phyloP scores from a whole-genome alignment of 768 basidiomycete genomes.

The Sporobolomyces phaffii region DNA sequence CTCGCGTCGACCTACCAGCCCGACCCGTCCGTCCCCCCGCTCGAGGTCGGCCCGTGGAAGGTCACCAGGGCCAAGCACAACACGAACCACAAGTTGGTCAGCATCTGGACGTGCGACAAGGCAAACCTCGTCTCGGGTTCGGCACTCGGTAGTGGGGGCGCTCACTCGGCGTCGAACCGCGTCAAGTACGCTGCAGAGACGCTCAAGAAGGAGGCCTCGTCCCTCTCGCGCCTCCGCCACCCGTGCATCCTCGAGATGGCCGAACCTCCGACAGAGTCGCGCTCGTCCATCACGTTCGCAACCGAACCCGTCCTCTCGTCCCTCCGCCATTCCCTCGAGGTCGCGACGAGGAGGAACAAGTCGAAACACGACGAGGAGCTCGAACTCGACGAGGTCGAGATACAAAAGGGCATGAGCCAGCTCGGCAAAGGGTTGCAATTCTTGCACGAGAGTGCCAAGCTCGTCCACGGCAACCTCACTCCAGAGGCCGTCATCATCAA shows the following conservation, averaged over 20 bases:
- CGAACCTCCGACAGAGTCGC: conserved; percentile 89
- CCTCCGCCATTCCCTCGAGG: conserved; percentile 67
- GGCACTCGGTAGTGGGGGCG: conserved; percentile 32
- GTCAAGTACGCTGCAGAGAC: conserved; percentile 74
- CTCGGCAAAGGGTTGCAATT: conserved; percentile 57
- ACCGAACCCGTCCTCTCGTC: conserved; percentile 84
- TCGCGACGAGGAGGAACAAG: conserved; percentile 47
- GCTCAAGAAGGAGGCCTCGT: conserved; percentile 83
- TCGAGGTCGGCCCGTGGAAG: conserved; percentile 66
- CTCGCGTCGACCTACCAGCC: conserved; percentile 20
- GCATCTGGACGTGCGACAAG: conserved; percentile 90
- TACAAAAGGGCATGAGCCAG: conserved; percentile 93
- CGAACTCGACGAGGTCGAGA: conserved; percentile 97
- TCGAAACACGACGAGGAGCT: conserved; percentile 50
- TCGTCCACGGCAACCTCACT: conserved; percentile 85
- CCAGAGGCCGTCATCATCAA: conserved; percentile 87
- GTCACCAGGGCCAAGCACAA: conserved; percentile 82
- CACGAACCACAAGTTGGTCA: conserved; percentile 80
- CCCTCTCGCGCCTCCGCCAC: conserved; percentile 77
- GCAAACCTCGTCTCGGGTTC: conserved; percentile 53
- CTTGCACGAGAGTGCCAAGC: conserved; percentile 80
- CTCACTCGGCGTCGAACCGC: conserved; percentile 45
- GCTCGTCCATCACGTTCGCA: conserved; percentile 81
- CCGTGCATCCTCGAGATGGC: conserved; percentile 96
- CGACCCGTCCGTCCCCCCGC: background rate